A percentile compares a stretch with the other conserved stretches of the same genome.
These are phyloP conservation scores for Pulicaria dysenterica DNA, from an alignment of 129 eudicot species.

Conservation along the genomic window DNA sequence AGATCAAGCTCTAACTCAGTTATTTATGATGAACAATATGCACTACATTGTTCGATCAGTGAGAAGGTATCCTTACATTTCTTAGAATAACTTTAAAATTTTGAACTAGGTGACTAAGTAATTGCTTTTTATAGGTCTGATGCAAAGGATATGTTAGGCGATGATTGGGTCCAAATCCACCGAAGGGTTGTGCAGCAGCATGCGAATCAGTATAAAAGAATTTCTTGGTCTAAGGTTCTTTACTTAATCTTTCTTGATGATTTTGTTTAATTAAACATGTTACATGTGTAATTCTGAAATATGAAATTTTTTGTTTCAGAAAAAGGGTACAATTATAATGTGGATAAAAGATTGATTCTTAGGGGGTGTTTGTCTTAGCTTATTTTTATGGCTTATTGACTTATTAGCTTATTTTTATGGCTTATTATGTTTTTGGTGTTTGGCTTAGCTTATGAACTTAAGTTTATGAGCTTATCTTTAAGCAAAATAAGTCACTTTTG, in stretches of 20 bases:
- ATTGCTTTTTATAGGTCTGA: constrained; percentile 58
- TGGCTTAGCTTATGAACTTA: background rate
- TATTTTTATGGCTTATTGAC: no score
- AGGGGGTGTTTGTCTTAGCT: no score
- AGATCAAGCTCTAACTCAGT: constrained; percentile 83
- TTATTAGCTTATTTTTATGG: no score
- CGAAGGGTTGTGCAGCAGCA: constrained; percentile 92
- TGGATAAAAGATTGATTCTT: background rate
- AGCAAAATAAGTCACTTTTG: no score
- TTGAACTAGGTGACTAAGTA: background rate
- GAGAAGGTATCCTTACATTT: constrained; percentile 51
- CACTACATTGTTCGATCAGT: constrained; percentile 94
- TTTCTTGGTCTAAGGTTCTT: constrained; percentile 90
- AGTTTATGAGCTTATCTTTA: no score
- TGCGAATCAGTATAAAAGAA: constrained; percentile 92
- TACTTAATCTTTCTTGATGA: background rate
- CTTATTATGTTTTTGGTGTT: no score
- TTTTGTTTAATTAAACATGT: background rate
- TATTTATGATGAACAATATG: constrained; percentile 93
- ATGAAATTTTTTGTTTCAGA: background rate
- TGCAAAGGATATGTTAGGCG: constrained; percentile 86
- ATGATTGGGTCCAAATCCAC: constrained; percentile 96
- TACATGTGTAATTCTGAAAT: background rate
- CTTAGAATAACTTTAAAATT: background rate
- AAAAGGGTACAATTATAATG: background rate